Conservation (phyloP, 2,329 filamentous ascomycete genomes). For the Beauveria sp. region DNA sequence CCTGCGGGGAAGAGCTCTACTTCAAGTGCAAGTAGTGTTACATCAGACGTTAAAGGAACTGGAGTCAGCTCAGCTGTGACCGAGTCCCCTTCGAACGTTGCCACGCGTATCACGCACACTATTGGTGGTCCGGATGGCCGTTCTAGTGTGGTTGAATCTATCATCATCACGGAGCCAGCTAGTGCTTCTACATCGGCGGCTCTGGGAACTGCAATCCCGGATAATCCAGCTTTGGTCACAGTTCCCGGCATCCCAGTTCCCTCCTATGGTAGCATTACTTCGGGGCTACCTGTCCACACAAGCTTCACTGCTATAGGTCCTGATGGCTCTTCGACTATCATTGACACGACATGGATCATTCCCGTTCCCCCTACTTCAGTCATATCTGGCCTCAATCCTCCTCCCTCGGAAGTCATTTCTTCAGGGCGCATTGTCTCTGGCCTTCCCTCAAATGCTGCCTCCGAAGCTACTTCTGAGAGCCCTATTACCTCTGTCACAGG, state of each 20-base stretch:
- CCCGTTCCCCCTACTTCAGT: conserved; percentile 13
- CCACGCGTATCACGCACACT: conserved; percentile 21
- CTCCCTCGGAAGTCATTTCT: background rate
- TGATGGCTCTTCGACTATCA: conserved; percentile 22
- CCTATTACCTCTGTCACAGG: background rate
- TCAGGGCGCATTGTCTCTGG: background rate
- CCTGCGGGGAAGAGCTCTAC: background rate
- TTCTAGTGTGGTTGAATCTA: conserved; percentile 28
- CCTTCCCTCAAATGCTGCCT: background rate
- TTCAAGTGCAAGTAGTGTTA: background rate
- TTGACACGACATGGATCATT: conserved; percentile 20
- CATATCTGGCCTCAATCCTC: conserved; percentile 10
- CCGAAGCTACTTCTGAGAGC: background rate
- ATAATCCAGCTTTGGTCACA: background rate
- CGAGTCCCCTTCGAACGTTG: conserved; percentile 6
- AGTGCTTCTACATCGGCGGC: conserved; percentile 1
- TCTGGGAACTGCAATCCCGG: background rate
- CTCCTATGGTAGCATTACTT: background rate
- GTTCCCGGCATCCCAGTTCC: background rate
- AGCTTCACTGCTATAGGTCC: conserved; percentile 22
- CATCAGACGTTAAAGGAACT: background rate
- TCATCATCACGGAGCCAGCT: conserved; percentile 19
- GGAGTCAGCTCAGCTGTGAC: background rate
- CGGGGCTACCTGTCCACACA: conserved; percentile 15
- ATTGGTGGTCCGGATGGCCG: conserved; percentile 25